Conservation (phyloP, 805 yeast genomes). For the Debaryomyces tyrocola region DNA sequence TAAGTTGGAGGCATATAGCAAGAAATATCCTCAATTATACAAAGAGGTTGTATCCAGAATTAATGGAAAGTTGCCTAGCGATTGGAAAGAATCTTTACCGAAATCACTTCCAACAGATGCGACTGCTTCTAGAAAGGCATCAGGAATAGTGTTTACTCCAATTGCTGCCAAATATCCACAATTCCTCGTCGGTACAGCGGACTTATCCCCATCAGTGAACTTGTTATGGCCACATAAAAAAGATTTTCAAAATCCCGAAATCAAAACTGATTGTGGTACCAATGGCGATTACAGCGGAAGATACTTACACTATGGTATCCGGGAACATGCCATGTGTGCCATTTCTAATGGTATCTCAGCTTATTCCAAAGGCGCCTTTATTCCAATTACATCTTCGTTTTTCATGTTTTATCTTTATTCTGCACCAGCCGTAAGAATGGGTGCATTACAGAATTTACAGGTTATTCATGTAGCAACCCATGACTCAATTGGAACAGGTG, state of each 20-base stretch:
- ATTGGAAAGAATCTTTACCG: constrained; percentile 26
- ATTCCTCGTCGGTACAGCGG: constrained; percentile 37
- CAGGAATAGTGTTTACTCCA: constrained; percentile 27
- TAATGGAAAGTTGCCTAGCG: constrained; percentile 22
- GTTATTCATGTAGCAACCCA: constrained; percentile 87
- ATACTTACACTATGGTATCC: constrained; percentile 95
- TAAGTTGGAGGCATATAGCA: constrained; percentile 17
- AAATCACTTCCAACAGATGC: constrained; percentile 11
- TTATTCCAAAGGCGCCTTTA: constrained; percentile 72
- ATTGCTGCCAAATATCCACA: constrained; percentile 20
- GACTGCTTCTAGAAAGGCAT: constrained; percentile 26
- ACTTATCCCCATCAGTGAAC: constrained; percentile 31
- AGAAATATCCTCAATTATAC: constrained; percentile 25
- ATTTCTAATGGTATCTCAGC: constrained; percentile 97
- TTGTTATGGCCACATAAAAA: constrained; percentile 25
- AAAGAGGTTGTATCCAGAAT: constrained; percentile 23
- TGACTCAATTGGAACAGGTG: constrained; percentile 89
- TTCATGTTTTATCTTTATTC: constrained; percentile 77
- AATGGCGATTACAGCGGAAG: constrained; percentile 89
- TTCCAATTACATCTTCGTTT: constrained; percentile 96
- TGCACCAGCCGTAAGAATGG: background rate
- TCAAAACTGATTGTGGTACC: constrained; percentile 72
- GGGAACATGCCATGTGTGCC: constrained; percentile 99
- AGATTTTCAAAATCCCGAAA: constrained; percentile 57
- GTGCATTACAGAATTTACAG: constrained; percentile 64